Base-by-base conservation (phyloP, 306 rosid species). In the Astragalus membranaceus region DNA sequence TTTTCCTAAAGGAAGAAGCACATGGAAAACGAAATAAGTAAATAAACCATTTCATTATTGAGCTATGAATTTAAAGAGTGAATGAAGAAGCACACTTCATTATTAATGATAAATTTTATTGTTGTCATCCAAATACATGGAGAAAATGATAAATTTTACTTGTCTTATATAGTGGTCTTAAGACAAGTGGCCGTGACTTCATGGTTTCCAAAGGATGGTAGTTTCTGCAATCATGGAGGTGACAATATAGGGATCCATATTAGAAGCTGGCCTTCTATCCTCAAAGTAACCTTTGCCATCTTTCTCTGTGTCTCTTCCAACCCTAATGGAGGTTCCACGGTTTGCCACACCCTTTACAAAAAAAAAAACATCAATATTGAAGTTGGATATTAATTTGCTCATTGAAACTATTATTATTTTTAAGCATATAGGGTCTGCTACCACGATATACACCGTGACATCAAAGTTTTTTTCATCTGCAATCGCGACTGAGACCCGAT, bases 251-350 rank as follows among this genome's bases (percentile, higher is more conserved):
- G 95, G 95, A 68, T 88, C 91, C 95, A 88, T 88, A 55, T 86
- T 88, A 33, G 91, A 88, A 36, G 95, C 81, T 3, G 95, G 95
- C 89, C 95, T 88, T 74, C 95, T 74, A 51, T 88, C 95, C 71
- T 88, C 89, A 67, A 88, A 88, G 70, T 88, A 88, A 5, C 91
- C 95, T 79, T 84, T 86, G 0, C 86, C 95, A 1, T 54, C 57
- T 52, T 80, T 70, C 79, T 88, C 91, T 3, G 91, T 88, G 35
- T 86, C 95, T 41, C 95, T 86, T 13, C 91, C 95, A 68, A 86
- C 86, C 72, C 95, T 80, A 44, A 88, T 23, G 0, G 95, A 86
- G 3, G 83, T 83, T 70, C 95, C 95, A 51, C 91, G 87, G 81
- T 82, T 80, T 13, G 86, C 95, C 54, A 88, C 88, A 48, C 91